phyloP scores from a whole-genome alignment of 345 rosid genomes.

The Cardamine chenopodiifolia region DNA sequence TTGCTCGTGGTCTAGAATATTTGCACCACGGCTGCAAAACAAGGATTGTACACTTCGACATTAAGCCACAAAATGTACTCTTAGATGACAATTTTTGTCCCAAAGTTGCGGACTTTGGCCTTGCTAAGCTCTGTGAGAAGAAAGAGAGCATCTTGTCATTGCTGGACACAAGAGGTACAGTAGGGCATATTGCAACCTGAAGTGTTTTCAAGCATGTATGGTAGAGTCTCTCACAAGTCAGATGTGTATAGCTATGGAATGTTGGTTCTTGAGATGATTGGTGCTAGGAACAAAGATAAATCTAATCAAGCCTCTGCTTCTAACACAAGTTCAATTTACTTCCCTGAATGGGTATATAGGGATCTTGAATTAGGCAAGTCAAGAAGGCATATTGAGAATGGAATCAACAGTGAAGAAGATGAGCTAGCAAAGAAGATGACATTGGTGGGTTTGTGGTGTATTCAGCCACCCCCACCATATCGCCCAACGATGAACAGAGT shows the following conservation, averaged over 20 bases:
- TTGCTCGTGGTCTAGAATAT: slow-evolving; percentile 53
- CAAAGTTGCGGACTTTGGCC: slow-evolving; percentile 56
- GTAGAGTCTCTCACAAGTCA: slow-evolving; percentile 45
- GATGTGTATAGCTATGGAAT: slow-evolving; percentile 57
- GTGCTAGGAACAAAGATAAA: slow-evolving; percentile 6
- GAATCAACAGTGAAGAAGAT: slow-evolving; percentile 3
- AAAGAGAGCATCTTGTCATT: slow-evolving; percentile 42
- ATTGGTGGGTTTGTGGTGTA: slow-evolving; percentile 40
- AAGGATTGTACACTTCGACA: slow-evolving; percentile 54
- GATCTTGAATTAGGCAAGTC: slow-evolving; percentile 19
- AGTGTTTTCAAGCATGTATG: slow-evolving; percentile 23
- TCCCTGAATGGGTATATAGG: slow-evolving; percentile 43
- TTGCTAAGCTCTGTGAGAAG: slow-evolving; percentile 46
- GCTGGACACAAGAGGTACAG: slow-evolving; percentile 46
- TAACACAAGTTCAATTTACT: slow-evolving; percentile 36
- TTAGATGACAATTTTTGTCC: slow-evolving; percentile 44
- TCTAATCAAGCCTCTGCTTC: not conserved
- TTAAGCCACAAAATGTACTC: slow-evolving; percentile 55
- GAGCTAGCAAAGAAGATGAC: slow-evolving; percentile 36
- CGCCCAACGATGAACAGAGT: slow-evolving; percentile 33
- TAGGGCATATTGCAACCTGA: slow-evolving; percentile 54
- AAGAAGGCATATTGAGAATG: not conserved
- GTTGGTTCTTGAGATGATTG: slow-evolving; percentile 49
- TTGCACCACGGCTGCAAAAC: slow-evolving; percentile 52
- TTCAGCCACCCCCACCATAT: slow-evolving; percentile 38